phyloP scores from a whole-genome alignment of 352 stramenopile genomes.

The Pythium sukuiense region DNA sequence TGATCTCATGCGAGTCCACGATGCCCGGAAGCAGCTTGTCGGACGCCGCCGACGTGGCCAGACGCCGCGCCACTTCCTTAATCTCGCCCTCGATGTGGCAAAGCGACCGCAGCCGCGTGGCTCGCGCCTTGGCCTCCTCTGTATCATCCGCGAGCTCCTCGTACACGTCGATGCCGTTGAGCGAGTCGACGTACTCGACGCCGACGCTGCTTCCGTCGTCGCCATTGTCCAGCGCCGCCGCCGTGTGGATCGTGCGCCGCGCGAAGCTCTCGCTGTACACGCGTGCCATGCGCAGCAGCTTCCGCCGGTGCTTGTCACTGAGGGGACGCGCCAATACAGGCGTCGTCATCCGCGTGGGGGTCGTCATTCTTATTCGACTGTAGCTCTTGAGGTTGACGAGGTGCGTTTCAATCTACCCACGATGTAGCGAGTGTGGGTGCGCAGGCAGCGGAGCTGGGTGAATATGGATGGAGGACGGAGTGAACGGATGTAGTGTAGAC shows the following conservation, averaged over 20 bases:
- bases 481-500: neutral
- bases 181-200: slow-evolving; percentile 23
- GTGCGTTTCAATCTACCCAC: slow-evolving; percentile 5
- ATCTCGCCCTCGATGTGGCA: slow-evolving; percentile 28
- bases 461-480: neutral
- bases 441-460: neutral
- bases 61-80: slow-evolving; percentile 9
- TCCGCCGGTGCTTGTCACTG: slow-evolving; percentile 3
- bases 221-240: slow-evolving; percentile 5
- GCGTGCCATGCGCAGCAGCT: slow-evolving; percentile 19
- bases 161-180: slow-evolving; percentile 29
- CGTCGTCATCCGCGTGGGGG: neutral
- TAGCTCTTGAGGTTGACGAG: neutral
- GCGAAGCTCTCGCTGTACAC: slow-evolving; percentile 25
- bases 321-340: slow-evolving; percentile 7
- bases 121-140: neutral
- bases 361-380: slow-evolving; percentile 1
- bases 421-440: neutral
- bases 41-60: slow-evolving; percentile 9
- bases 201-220: slow-evolving; percentile 9
- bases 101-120: slow-evolving; percentile 20
- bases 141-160: slow-evolving; percentile 6
- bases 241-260: slow-evolving; percentile 12
- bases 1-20: slow-evolving; percentile 18
- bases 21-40: slow-evolving; percentile 5